These are phyloP conservation scores for Paramecium biaurelia DNA, from an alignment of 73 alveolate species.

Conservation along the genomic window DNA sequence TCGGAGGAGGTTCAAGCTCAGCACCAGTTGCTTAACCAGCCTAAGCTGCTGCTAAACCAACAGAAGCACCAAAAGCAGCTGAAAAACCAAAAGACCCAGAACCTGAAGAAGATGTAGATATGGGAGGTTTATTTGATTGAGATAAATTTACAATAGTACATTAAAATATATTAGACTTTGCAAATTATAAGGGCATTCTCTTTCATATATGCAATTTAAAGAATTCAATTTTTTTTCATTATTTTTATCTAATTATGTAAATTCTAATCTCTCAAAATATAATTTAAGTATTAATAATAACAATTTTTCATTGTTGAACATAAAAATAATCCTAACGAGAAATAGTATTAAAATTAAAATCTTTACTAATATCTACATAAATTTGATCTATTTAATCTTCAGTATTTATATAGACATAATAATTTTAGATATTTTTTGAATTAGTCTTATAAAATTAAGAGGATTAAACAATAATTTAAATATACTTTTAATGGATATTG, in stretches of 20 bases:
- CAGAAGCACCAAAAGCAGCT: constrained; percentile 10
- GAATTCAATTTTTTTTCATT: not conserved
- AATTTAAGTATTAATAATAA: not conserved
- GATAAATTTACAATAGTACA: not conserved
- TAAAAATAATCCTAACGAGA: not conserved
- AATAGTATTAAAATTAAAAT: not conserved
- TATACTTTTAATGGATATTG: no score
- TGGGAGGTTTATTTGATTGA: constrained; percentile 57
- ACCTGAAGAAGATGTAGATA: constrained; percentile 56
- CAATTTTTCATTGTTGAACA: not conserved
- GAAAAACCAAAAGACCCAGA: constrained; percentile 45
- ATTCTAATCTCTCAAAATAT: not conserved
- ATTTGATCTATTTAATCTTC: not conserved
- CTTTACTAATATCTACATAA: not conserved
- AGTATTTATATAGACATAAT: not conserved
- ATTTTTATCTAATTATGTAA: not conserved
- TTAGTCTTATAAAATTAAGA: not conserved
- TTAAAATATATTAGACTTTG: constrained; percentile 7
- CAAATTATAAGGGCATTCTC: not conserved
- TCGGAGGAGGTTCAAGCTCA: constrained; percentile 15
- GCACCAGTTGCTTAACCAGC: constrained; percentile 45
- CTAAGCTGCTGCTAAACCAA: constrained; percentile 30
- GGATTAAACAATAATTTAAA: no score
- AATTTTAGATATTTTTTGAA: not conserved
- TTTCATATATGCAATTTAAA: not conserved